Percentiles rank a stretch among this genome's conserved stretches.
Conservation (phyloP, 805 yeast genomes). For the Lipomyces yamadae region DNA sequence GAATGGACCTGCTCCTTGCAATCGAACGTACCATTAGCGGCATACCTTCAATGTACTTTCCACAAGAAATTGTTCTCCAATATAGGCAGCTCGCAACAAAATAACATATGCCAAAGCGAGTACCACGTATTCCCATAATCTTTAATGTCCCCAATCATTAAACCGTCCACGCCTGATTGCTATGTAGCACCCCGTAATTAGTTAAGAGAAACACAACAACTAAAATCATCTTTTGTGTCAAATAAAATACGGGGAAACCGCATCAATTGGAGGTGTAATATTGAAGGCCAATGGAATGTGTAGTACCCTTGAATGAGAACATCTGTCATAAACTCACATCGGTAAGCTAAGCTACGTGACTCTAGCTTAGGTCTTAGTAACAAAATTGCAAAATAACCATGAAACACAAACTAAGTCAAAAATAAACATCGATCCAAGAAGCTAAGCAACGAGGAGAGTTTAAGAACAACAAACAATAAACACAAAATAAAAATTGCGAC, state of each 20-base stretch:
- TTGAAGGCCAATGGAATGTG: not conserved
- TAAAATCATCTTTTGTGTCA: not conserved
- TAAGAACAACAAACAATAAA: not conserved
- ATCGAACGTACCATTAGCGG: not conserved
- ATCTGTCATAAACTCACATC: not conserved
- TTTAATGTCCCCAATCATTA: not conserved
- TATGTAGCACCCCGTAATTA: not conserved
- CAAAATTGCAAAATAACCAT: not conserved
- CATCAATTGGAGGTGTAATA: not conserved
- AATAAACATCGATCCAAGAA: constrained; percentile 1
- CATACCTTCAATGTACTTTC: not conserved
- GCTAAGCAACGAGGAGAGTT: not conserved
- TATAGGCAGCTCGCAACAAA: not conserved
- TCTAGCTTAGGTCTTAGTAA: not conserved
- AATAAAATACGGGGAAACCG: not conserved
- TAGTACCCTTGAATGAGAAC: not conserved
- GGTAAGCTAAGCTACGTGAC: not conserved
- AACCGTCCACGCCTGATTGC: not conserved
- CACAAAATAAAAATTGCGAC: not conserved
- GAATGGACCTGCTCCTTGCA: not conserved
- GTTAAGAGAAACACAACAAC: not conserved
- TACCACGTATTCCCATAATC: not conserved
- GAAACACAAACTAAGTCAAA: constrained; percentile 10
- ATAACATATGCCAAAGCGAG: not conserved
- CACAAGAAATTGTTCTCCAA: not conserved